A percentile compares a stretch with the other conserved stretches of the same genome.
phyloP scores from a whole-genome alignment of 305 asterid species.

The Solanum hybrid region DNA sequence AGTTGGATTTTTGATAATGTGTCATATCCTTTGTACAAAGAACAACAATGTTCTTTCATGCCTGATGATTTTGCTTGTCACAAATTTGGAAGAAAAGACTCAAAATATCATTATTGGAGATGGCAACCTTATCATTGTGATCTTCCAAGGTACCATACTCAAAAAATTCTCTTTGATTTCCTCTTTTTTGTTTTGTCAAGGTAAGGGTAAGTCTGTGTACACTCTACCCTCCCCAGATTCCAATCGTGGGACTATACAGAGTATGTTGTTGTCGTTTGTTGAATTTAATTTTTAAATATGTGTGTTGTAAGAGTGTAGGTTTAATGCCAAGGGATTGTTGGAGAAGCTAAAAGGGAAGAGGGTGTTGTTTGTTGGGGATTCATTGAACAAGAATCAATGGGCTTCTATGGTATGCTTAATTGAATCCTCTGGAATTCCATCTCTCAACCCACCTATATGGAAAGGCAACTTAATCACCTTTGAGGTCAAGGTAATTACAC shows the following conservation, averaged over 20 bases:
- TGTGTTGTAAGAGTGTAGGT: constrained; percentile 16
- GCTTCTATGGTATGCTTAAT: constrained; percentile 35
- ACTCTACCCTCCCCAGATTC: neutral
- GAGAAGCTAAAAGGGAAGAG: constrained; percentile 39
- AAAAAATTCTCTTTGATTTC: neutral
- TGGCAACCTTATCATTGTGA: constrained; percentile 46
- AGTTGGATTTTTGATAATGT: constrained; percentile 29
- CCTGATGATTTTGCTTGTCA: constrained; percentile 30
- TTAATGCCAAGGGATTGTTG: constrained; percentile 26
- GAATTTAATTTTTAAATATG: neutral
- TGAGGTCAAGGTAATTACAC: constrained; percentile 17
- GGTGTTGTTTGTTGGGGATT: constrained; percentile 43
- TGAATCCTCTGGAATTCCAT: constrained; percentile 23
- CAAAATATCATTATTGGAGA: constrained; percentile 34
- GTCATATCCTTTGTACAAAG: constrained; percentile 29
- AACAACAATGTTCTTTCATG: constrained; percentile 31
- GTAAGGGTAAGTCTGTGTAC: neutral
- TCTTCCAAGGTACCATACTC: constrained; percentile 28
- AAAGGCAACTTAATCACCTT: constrained; percentile 27
- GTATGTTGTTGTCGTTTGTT: neutral
- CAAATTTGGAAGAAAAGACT: constrained; percentile 33
- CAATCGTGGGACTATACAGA: neutral
- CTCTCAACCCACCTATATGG: constrained; percentile 11
- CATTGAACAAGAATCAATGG: constrained; percentile 39
- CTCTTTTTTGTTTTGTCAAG: neutral